Percentiles rank a stretch among this genome's conserved stretches.
These are phyloP conservation scores for Mrakiaceae sp. DNA, from an alignment of 1,284 basidiomycete species.

Conservation along the genomic window DNA sequence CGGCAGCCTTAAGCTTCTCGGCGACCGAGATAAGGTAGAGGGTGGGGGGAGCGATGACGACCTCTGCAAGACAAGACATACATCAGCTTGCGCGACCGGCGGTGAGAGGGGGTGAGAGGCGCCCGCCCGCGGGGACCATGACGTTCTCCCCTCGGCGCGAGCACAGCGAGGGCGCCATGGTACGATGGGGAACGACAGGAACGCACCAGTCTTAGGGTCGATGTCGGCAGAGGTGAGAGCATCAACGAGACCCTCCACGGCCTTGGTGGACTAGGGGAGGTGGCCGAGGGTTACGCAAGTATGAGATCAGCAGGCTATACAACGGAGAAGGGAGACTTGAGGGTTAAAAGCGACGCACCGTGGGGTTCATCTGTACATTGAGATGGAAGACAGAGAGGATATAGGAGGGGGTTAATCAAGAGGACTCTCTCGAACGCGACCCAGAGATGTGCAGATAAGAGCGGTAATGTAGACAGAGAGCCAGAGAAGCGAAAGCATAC, in stretches of 20 bases:
- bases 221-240: conserved; percentile 63
- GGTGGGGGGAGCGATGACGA: conserved; percentile 82
- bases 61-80: conserved; percentile 45
- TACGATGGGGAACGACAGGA: not conserved
- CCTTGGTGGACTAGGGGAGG: conserved; percentile 33
- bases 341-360: not conserved
- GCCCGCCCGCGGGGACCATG: not conserved
- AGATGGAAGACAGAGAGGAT: not conserved
- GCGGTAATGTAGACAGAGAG: not conserved
- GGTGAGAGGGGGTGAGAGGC: not conserved
- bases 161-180: not conserved
- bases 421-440: too few relatives aligned
- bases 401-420: not conserved
- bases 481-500: not conserved
- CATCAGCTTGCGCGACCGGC: conserved; percentile 1
- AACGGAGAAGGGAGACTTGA: not conserved
- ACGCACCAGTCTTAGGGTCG: conserved; percentile 59
- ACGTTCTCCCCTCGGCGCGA: not conserved
- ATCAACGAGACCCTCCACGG: conserved; percentile 54
- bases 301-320: not conserved
- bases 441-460: not conserved
- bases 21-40: conserved; percentile 66
- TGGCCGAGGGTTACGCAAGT: not conserved
- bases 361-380: conserved; percentile 11
- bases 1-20: conserved; percentile 47